Percentiles rank a stretch among this genome's conserved stretches.
Evolutionary conservation across 371 early-diverging fungal species (phyloP).

Genomic region (Smittium mucronatum): DNA sequence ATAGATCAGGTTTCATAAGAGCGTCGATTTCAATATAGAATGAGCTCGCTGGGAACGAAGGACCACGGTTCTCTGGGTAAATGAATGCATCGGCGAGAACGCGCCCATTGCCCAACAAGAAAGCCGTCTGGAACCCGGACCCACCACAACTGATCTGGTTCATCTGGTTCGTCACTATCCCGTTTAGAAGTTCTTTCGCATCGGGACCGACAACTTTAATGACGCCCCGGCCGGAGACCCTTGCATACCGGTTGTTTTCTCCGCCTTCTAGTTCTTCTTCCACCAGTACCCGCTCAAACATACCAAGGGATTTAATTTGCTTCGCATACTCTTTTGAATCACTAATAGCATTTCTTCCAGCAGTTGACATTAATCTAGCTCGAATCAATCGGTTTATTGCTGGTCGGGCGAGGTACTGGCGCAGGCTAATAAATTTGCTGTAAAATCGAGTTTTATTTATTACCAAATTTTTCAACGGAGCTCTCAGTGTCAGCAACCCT

Average conservation of each 20-base stretch:
- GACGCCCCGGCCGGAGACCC: constrained; percentile 47
- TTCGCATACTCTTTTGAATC: too few species aligned
- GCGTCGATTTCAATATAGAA: constrained; percentile 66
- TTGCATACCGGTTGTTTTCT: constrained; percentile 14
- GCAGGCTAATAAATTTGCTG: too few species aligned
- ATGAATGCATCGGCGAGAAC: constrained; percentile 82
- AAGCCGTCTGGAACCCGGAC: constrained; percentile 49
- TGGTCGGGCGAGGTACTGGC: too few species aligned
- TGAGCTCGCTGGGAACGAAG: constrained; percentile 48
- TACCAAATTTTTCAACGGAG: too few species aligned
- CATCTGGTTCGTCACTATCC: constrained; percentile 83
- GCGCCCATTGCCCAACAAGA: constrained; percentile 56
- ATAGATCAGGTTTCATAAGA: constrained; percentile 34
- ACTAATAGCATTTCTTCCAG: too few species aligned
- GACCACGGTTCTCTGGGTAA: constrained; percentile 53
- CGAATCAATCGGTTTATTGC: too few species aligned
- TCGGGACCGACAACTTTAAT: constrained; percentile 60
- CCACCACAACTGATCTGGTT: constrained; percentile 50
- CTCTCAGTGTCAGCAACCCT: too few species aligned
- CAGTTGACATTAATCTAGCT: too few species aligned
- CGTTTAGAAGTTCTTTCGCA: constrained; percentile 70
- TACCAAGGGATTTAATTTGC: too few species aligned
- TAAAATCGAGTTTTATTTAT: too few species aligned
- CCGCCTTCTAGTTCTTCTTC: background rate
- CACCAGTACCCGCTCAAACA: background rate